Evolutionary conservation across 75 land plant species (phyloP), one percentile per base, ranked within the genome.

Genomic region (Sequoiadendron giganteum): DNA sequence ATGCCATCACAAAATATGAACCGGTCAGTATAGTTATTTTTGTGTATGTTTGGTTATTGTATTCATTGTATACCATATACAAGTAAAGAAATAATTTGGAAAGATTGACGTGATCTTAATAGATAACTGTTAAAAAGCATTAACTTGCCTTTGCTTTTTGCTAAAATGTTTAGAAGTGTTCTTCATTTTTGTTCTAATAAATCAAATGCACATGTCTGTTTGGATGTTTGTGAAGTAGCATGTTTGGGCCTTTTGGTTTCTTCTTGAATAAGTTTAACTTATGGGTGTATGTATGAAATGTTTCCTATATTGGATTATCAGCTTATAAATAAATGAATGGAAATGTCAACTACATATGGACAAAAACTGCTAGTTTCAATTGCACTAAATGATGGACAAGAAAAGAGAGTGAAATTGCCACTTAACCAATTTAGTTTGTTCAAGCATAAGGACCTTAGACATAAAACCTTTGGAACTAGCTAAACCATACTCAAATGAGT

Each of bases 1-100:
- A 97, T 90, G 95, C 95, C 30, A 92, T 97, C 70, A 97, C 99
- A 68, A 96, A 95, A 89, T 94, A 94, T 87, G 90, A 95, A 86
- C 98, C 96, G 65, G 99, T 97, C 87, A 91, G 96, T 90, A 15
- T 54, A 19, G 34, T 9, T 36, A 73, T 32, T 73, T 32, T 10
- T 2, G 77, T 73, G 38, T 32, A 30, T 73, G 2, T 73, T 30
- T 34, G 0, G 11, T 73, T 73, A 7, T 61, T 73, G 77, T 30
- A 10, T 73, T 34, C 38, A 32, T 73, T 73, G 77, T 38, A 73
- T 34, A 73, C 38, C 28, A 73, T 1, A 73, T 52, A 52, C 54
- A 52, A 52, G 54, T 52, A 52, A 52, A 13, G 14, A 34, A 30
- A 10, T 10, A 30, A 73, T 5, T 34, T 73, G 11, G 1, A 34